These are phyloP conservation scores for Myrica gale DNA, from an alignment of 306 rosid genomes.

Conservation along the genomic window DNA sequence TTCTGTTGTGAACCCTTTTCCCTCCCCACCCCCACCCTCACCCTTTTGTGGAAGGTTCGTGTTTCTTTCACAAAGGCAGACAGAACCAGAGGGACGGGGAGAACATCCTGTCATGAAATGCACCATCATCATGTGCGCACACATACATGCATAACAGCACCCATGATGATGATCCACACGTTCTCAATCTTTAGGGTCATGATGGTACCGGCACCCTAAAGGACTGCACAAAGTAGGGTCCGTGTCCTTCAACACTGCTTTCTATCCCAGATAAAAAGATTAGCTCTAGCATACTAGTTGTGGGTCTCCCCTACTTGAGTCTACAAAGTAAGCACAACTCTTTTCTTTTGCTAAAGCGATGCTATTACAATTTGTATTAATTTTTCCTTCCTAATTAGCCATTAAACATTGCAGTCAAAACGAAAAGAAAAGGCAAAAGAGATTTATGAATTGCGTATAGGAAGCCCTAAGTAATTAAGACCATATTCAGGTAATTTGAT, in stretches of 20 bases:
- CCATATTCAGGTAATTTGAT: no score
- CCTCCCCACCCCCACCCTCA: not conserved
- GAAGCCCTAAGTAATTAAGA: no score
- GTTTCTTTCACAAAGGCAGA: constrained; percentile 38
- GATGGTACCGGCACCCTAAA: not conserved
- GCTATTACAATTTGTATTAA: no score
- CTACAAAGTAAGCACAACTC: not conserved
- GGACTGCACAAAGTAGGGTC: not conserved
- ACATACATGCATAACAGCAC: constrained; percentile 31
- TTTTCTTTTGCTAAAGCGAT: no score
- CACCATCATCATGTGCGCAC: constrained; percentile 20
- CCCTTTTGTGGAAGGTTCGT: constrained; percentile 36
- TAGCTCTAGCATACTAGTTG: not conserved
- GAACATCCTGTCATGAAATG: not conserved
- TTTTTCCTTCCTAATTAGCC: no score
- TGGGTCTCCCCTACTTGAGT: not conserved
- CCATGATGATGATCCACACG: constrained; percentile 35
- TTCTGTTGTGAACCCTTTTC: constrained; percentile 1
- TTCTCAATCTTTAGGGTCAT: constrained; percentile 8
- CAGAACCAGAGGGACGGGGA: constrained; percentile 12
- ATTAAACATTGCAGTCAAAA: no score
- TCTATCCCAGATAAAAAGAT: not conserved
- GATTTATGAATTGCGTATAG: no score
- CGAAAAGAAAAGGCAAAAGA: no score
- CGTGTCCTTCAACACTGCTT: not conserved